Evolutionary conservation across 306 rosid species (phyloP).

Genomic region (Glycine tomentella): DNA sequence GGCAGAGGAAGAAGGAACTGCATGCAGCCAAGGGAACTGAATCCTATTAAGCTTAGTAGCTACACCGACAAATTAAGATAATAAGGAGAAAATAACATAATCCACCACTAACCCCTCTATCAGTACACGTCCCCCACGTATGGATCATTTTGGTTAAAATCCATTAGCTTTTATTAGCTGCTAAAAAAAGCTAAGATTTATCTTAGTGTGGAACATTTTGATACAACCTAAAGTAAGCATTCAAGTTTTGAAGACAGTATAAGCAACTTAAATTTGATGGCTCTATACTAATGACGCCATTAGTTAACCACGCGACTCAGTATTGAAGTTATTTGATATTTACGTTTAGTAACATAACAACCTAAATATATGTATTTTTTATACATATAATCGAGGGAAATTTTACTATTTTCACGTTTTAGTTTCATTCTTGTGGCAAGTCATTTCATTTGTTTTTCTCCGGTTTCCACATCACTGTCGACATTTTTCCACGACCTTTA

Average conservation of each 20-base stretch:
- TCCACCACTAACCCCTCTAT: too few species aligned
- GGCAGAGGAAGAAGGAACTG: too few species aligned
- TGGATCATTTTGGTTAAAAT: too few species aligned
- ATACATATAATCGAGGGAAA: background rate
- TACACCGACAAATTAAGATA: too few species aligned
- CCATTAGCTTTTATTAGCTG: background rate
- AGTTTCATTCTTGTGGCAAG: background rate
- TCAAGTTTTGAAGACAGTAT: background rate
- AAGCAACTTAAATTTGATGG: too few species aligned
- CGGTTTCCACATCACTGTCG: background rate
- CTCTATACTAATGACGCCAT: too few species aligned
- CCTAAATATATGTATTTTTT: background rate
- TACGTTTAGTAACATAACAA: background rate
- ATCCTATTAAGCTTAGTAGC: too few species aligned
- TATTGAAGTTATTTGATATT: background rate
- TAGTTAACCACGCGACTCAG: too few species aligned
- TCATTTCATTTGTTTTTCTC: background rate
- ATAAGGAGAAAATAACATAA: too few species aligned
- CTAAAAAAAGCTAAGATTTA: background rate
- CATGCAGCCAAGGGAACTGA: too few species aligned
- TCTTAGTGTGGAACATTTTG: background rate
- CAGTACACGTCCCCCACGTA: too few species aligned
- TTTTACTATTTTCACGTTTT: background rate
- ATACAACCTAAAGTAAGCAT: background rate
- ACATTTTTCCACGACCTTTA: background rate